phyloP scores from a whole-genome alignment of 129 eudicot genomes.

The Chrysanthemum seticuspe region DNA sequence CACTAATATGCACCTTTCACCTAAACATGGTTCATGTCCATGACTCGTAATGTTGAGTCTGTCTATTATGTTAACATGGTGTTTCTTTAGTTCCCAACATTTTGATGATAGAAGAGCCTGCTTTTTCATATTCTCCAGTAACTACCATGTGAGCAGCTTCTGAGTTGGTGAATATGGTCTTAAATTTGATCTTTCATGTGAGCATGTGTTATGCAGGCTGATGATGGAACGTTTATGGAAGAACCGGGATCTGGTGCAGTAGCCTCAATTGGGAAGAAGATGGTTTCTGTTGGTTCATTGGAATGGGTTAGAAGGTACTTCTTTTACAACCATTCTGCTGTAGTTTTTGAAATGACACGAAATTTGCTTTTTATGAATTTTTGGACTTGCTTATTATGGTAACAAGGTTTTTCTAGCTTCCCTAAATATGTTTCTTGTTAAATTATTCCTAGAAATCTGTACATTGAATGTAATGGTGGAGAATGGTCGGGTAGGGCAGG shows the following conservation, averaged over 20 bases:
- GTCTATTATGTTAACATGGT: neutral
- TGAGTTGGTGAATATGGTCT: conserved; percentile 21
- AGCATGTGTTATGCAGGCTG: conserved; percentile 44
- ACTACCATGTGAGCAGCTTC: neutral
- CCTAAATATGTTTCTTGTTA: too few relatives aligned
- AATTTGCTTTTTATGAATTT: neutral
- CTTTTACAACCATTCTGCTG: conserved; percentile 19
- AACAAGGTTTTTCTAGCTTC: neutral
- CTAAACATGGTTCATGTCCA: neutral
- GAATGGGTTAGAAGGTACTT: conserved; percentile 90
- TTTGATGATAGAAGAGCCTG: neutral
- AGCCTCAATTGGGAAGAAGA: conserved; percentile 69
- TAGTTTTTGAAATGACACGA: neutral
- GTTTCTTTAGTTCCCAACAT: neutral
- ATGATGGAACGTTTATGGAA: conserved; percentile 84
- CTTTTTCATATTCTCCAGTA: too few relatives aligned
- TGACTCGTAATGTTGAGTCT: neutral
- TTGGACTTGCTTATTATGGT: neutral
- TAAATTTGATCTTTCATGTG: conserved; percentile 1
- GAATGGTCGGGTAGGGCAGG: too few relatives aligned
- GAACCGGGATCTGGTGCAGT: conserved; percentile 99
- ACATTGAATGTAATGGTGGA: too few relatives aligned
- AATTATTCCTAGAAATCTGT: too few relatives aligned
- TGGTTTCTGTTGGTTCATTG: conserved; percentile 82
- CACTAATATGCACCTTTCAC: neutral